Evolutionary conservation across 129 eudicot genomes (phyloP).

Genomic region (Helichrysum umbraculigerum): DNA sequence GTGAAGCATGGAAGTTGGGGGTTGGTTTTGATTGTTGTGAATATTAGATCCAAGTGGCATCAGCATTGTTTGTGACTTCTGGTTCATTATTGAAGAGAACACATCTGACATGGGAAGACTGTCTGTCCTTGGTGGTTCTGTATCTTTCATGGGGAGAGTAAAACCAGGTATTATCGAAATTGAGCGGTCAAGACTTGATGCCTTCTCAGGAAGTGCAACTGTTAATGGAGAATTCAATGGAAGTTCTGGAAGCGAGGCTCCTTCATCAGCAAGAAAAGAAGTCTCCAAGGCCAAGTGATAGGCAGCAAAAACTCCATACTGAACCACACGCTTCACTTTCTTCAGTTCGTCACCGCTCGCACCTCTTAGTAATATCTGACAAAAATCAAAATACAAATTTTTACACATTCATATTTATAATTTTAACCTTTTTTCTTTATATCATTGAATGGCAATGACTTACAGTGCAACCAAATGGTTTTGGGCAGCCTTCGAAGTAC

Average conservation of each 20-base stretch:
- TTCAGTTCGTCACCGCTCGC: slow-evolving; percentile 90
- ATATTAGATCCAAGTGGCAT: slow-evolving; percentile 32
- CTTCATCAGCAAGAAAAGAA: slow-evolving; percentile 99
- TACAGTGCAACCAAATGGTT: slow-evolving; percentile 98
- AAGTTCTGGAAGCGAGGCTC: slow-evolving; percentile 89
- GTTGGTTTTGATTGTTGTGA: slow-evolving; percentile 20
- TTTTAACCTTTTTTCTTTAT: not conserved
- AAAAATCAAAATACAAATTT: slow-evolving; percentile 18
- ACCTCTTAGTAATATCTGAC: slow-evolving; percentile 91
- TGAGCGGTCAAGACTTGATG: slow-evolving; percentile 68
- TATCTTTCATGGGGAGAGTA: slow-evolving; percentile 40
- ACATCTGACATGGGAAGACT: slow-evolving; percentile 52
- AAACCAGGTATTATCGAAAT: slow-evolving; percentile 87
- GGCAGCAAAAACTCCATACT: slow-evolving; percentile 96
- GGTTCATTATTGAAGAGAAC: slow-evolving; percentile 33
- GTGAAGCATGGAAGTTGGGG: slow-evolving; percentile 21
- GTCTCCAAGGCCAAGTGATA: slow-evolving; percentile 96
- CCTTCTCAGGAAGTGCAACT: slow-evolving; percentile 83
- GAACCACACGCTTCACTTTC: slow-evolving; percentile 95
- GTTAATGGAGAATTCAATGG: slow-evolving; percentile 78
- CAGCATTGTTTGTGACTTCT: slow-evolving; percentile 32
- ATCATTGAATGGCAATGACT: slow-evolving; percentile 32
- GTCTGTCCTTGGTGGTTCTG: slow-evolving; percentile 44
- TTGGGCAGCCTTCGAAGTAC: slow-evolving; percentile 99
- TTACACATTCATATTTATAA: slow-evolving; percentile 1